These are phyloP conservation scores for Yamadazyma sp. DNA, from an alignment of 805 yeast species.

Conservation along the genomic window DNA sequence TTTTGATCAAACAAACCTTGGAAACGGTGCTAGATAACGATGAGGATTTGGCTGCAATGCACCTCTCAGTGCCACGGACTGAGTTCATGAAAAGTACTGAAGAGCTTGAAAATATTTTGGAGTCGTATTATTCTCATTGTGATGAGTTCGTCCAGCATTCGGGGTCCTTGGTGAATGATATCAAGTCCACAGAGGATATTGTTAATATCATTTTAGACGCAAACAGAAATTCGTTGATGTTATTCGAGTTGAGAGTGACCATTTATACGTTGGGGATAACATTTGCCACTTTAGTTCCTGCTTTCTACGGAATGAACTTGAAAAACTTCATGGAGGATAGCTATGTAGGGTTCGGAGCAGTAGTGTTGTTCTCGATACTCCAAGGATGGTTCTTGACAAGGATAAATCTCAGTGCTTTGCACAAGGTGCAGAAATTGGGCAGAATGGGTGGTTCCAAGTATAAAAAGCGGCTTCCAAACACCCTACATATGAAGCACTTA, in stretches of 20 bases:
- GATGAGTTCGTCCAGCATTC: slow-evolving; percentile 93
- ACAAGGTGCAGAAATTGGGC: slow-evolving; percentile 64
- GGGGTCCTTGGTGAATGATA: slow-evolving; percentile 77
- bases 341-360: slow-evolving; percentile 57
- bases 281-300: slow-evolving; percentile 81
- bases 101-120: slow-evolving; percentile 84
- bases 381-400: slow-evolving; percentile 56
- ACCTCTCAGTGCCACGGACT: slow-evolving; percentile 49
- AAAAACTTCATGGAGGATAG: slow-evolving; percentile 77
- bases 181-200: slow-evolving; percentile 88
- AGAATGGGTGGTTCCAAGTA: slow-evolving; percentile 41
- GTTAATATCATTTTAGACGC: slow-evolving; percentile 90
- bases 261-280: slow-evolving; percentile 84
- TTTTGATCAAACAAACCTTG: slow-evolving; percentile 73
- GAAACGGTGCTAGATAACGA: slow-evolving; percentile 85
- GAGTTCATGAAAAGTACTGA: slow-evolving; percentile 43
- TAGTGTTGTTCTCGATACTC: slow-evolving; percentile 50
- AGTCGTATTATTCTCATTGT: slow-evolving; percentile 86
- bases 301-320: slow-evolving; percentile 86
- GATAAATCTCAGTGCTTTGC: slow-evolving; percentile 55
- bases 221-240: slow-evolving; percentile 85
- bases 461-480: slow-evolving; percentile 6
- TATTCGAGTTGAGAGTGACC: slow-evolving; percentile 78
- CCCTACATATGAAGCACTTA: slow-evolving; percentile 4
- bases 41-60: slow-evolving; percentile 81